Evolutionary conservation across 1,284 basidiomycete genomes (phyloP), one percentile per base, ranked within the genome.

Genomic region (Trichosporon coremiiforme): DNA sequence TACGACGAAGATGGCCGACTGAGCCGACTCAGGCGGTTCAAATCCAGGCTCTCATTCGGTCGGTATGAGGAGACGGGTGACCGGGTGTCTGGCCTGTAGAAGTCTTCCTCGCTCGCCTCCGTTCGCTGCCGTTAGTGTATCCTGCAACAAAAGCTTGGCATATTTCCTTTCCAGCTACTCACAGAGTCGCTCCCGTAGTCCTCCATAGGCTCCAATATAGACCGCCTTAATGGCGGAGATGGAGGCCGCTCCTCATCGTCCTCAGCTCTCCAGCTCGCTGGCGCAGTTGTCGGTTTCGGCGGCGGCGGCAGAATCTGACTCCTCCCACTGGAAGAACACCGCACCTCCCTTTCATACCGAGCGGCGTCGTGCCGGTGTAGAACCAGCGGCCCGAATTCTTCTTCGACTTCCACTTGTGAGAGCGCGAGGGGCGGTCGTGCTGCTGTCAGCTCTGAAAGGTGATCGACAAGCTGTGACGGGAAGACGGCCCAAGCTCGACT

Each of bases 271-370:
- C 47, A 8, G 47, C 20, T 20, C n/a, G n/a, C 10, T 20, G 47
- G 20, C n/a, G n/a, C n/a, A 7, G 47, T 22, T 7, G 22, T 22
- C 53, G 53, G 53, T 25, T 25, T 22, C 53, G 53, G 22, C 10
- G 53, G 53, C 22, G 53, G 25, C 2, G 25, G 53, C 53, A 25
- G 22, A 9, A 55, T 22, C 53, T 55, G 53, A 25, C 25, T 55
- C 53, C 20, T 55, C 53, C 53, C 53, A 55, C 53, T 55, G 53
- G 22, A 55, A 55, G 53, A 55, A 55, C 25, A 8, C 22, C 53
- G 53, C 53, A 55, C 22, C 53, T 20, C 22, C 53, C 22, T n/a
- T 25, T 22, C 17, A 29, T 25, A 9, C 53, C 20, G 8, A 55
- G 8, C 53, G 20, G 22, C 8, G 20, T 22, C 10, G 53, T 25